phyloP scores from a whole-genome alignment of 1,284 basidiomycete species.

The Taiwanofungus camphoratus region DNA sequence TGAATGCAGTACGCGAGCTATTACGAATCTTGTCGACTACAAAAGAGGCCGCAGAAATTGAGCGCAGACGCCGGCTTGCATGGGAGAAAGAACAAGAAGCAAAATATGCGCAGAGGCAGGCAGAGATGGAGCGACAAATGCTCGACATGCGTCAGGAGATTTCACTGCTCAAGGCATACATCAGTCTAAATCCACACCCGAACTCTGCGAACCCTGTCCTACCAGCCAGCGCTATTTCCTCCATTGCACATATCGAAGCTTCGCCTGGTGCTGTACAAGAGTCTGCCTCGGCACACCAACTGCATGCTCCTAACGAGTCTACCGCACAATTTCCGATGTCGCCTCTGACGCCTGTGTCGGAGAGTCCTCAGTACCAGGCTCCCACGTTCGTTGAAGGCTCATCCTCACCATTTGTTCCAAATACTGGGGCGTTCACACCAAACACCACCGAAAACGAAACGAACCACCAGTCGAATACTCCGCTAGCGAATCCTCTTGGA shows the following conservation, averaged over 20 bases:
- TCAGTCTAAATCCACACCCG: conserved; percentile 25
- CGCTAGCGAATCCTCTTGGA: not conserved
- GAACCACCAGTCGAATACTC: not conserved
- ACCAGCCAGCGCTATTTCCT: not conserved
- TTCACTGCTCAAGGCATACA: conserved; percentile 39
- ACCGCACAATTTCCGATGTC: conserved; percentile 9
- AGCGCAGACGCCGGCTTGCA: conserved; percentile 46
- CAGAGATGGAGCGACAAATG: conserved; percentile 54
- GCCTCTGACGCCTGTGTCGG: conserved; percentile 4
- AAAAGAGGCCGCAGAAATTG: conserved; percentile 51
- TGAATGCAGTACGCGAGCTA: conserved; percentile 51
- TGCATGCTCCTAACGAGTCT: not conserved
- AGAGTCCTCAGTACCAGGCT: conserved; percentile 7
- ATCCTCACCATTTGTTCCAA: conserved; percentile 27
- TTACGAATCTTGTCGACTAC: conserved; percentile 47
- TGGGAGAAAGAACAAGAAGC: conserved; percentile 70
- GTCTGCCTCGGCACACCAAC: not conserved
- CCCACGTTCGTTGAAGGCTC: conserved; percentile 38
- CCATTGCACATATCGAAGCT: conserved; percentile 7
- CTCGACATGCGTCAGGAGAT: conserved; percentile 56
- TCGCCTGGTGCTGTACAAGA: not conserved
- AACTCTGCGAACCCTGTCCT: conserved; percentile 8
- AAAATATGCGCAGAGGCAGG: conserved; percentile 45
- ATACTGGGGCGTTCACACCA: not conserved
- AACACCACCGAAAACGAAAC: not conserved